Percentiles rank a stretch among this genome's conserved stretches.
Conservation (phyloP, 2,329 filamentous ascomycete genomes). For the Whalleya microplaca region DNA sequence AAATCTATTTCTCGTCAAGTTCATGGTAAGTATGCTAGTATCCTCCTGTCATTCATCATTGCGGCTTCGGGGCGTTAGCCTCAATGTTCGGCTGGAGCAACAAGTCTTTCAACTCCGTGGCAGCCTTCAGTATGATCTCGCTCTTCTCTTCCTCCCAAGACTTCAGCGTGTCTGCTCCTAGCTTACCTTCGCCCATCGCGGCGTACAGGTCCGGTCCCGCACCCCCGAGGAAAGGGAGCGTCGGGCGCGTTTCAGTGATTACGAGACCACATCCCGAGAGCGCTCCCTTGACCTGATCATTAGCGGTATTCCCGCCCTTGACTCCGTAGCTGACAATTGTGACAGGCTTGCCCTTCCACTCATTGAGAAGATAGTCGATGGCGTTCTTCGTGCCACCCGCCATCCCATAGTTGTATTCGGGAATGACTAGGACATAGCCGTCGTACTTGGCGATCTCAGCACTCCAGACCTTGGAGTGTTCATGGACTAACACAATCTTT, state of each 20-base stretch:
- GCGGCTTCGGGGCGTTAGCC: conserved; percentile 15
- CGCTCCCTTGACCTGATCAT: conserved; percentile 32
- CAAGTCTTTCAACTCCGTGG: conserved; percentile 32
- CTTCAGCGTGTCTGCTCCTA: conserved; percentile 27
- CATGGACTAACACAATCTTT: conserved; percentile 33
- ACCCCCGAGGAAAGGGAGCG: conserved; percentile 33
- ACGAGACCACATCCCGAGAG: conserved; percentile 37
- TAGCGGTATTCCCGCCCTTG: conserved; percentile 42
- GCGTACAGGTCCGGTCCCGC: conserved; percentile 21
- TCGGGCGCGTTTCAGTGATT: conserved; percentile 37
- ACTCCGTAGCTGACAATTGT: conserved; percentile 59
- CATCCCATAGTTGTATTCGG: conserved; percentile 61
- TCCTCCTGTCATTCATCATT: neutral
- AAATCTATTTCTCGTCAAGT: no score
- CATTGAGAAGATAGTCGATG: conserved; percentile 63
- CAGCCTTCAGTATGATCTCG: conserved; percentile 27
- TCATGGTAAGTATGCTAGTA: no score
- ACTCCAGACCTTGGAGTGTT: conserved; percentile 51
- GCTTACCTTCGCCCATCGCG: conserved; percentile 27
- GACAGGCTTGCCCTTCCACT: conserved; percentile 60
- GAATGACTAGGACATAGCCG: conserved; percentile 54
- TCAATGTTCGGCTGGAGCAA: conserved; percentile 26
- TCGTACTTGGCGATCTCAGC: conserved; percentile 47
- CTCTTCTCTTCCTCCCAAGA: conserved; percentile 26
- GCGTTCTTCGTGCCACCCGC: conserved; percentile 63